Percentiles rank a stretch among this genome's conserved stretches.
Conservation (phyloP, 1,139 yeast genomes). For the Kodamaea sp. region DNA sequence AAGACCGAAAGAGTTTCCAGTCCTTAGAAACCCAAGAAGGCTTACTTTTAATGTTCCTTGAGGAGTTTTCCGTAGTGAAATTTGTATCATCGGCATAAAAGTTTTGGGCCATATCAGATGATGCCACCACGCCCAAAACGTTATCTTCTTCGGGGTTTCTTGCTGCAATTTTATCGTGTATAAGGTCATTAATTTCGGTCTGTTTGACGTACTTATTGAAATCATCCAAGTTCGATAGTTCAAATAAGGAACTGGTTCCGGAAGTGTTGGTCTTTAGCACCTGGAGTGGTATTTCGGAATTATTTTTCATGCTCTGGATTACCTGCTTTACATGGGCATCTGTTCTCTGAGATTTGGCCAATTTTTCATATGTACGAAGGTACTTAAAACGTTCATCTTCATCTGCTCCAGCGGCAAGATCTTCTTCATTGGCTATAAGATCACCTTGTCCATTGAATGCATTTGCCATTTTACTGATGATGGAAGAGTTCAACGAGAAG, state of each 20-base stretch:
- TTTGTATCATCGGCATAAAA: constrained; percentile 27
- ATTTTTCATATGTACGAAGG: constrained; percentile 27
- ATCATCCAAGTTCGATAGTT: constrained; percentile 39
- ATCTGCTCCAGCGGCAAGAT: constrained; percentile 13
- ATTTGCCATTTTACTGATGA: constrained; percentile 26
- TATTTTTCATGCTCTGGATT: constrained; percentile 15
- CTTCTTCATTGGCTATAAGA: constrained; percentile 5
- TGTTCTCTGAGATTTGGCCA: constrained; percentile 14
- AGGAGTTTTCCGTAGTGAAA: constrained; percentile 12
- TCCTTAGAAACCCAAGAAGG: constrained; percentile 15
- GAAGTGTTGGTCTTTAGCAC: constrained; percentile 17
- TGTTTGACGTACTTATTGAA: constrained; percentile 37
- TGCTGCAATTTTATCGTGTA: constrained; percentile 22
- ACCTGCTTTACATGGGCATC: constrained; percentile 14
- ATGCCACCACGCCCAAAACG: constrained; percentile 30
- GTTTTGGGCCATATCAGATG: constrained; percentile 30
- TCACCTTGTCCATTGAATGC: constrained; percentile 10
- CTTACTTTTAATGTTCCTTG: constrained; percentile 8
- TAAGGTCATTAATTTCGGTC: constrained; percentile 37
- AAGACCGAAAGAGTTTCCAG: constrained; percentile 6
- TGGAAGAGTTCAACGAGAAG: constrained; percentile 27
- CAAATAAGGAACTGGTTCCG: constrained; percentile 31
- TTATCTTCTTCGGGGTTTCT: constrained; percentile 16
- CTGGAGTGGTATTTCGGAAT: constrained; percentile 30
- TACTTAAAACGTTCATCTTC: constrained; percentile 32